Evolutionary conservation across 139 green algal genomes (phyloP), one percentile per base, ranked within the genome.

Genomic region (Limnomonas spitsbergensis): DNA sequence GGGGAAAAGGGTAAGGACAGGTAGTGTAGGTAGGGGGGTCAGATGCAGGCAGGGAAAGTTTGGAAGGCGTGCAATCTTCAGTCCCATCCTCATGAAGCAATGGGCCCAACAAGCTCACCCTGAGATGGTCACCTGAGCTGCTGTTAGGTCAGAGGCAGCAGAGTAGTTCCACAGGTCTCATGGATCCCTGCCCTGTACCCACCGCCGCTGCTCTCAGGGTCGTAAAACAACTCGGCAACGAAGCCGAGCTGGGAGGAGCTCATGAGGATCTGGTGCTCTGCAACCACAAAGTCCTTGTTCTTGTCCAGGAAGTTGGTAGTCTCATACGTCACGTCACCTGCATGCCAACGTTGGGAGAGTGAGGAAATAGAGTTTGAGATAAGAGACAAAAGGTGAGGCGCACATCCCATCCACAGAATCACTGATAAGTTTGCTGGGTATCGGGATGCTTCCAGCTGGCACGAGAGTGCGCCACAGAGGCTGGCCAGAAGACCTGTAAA

Each of bases 221-320:
- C 95, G 0, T 73, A 76, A 72, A 83, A 83, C 3, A 97, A 86
- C 38, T 42, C 75, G 20, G 77, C 26, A 31, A 97, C 83, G 81
- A 76, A 97, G 95, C 2, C 61, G 1, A 4, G 82, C n/a, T 1
- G 67, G 2, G 90, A 95, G 37, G 37, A 80, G 24, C 82, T 81
- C 73, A 99, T 85, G 76, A 99, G 84, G 40, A 76, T 79, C 90
- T 97, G 90, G 88, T 99, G 96, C 89, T 99, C 96, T 20, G 88
- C 86, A 37, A 99, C 91, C 66, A 99, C 92, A 85, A 97, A 99
- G 84, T 99, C 96, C 86, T 82, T 82, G 69, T 82, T 82, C 78
- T 82, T 82, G 70, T 82, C 78, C 73, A 95, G 72, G 77, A 94
- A 94, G 83, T 94, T 90, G 38, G 84, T 72, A 0, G 88, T 92